Evolutionary conservation across 805 yeast species (phyloP), one percentile per base, ranked within the genome.

Genomic region (Candida jianshihensis): DNA sequence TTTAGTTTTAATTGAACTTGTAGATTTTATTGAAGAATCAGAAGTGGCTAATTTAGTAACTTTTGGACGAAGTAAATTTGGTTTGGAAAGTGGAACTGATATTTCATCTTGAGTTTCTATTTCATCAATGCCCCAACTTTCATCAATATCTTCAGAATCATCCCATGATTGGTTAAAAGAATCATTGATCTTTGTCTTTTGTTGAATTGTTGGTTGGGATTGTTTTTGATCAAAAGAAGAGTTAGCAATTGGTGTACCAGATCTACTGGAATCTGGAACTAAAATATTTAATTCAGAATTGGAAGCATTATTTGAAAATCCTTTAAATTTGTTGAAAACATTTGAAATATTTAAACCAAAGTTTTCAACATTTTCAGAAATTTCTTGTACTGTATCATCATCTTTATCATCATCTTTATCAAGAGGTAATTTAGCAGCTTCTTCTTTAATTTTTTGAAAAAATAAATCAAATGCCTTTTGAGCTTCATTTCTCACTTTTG

Each of bases 401-500:
- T 53, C n/a, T n/a, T n/a, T n/a, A n/a, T n/a, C 48, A 7, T 37
- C 42, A 6, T 41, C 49, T 2, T 47, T 27, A n/a, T 51, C 57
- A 7, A 43, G 42, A 28, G 69, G 59, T 19, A 57, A 43, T 19
- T 55, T 55, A 2, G 65, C 43, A 6, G 75, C 71, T 31, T 70
- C 79, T 5, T 48, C 51, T 33, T 70, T 66, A 37, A 83, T 69
- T 46, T 73, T 76, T 5, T 54, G 57, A 50, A 81, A 63, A 51
- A 84, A 81, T 19, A 69, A 39, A 19, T 80, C 78, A 44, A 90
- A 78, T 0, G 87, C 71, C 31, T 67, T 59, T 46, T 75, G 75
- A 0, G 96, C 95, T 50, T 81, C 84, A 0, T 59, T 59, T 40
- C 97, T 68, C 3, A 90, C 89, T 36, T 73, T 71, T 6, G 64